phyloP scores from a whole-genome alignment of 2,329 filamentous ascomycete genomes.

The Hymenoscyphus scutula region DNA sequence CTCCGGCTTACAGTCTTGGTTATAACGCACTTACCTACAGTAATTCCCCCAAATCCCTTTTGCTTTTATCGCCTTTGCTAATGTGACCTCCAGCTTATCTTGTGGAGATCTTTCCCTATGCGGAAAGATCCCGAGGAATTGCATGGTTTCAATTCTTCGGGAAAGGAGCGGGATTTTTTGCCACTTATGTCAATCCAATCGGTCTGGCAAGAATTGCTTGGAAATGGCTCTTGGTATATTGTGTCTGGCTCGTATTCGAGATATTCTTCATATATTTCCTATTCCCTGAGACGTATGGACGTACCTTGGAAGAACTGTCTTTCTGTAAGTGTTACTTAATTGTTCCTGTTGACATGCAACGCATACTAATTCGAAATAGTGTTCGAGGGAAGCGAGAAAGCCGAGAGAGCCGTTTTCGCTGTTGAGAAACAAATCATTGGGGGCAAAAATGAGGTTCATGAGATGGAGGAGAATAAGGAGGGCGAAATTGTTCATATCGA shows the following conservation, averaged over 20 bases:
- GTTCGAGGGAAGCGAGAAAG: conserved; percentile 39
- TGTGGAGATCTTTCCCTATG: conserved; percentile 58
- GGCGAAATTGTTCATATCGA: conserved; percentile 10
- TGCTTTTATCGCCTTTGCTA: background rate
- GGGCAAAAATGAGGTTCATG: conserved; percentile 18
- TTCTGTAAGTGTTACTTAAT: conserved; percentile 40
- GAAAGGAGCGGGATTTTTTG: conserved; percentile 45
- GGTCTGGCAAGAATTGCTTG: conserved; percentile 42
- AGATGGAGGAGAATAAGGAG: background rate
- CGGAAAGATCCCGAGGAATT: conserved; percentile 32
- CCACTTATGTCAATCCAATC: conserved; percentile 46
- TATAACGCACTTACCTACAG: conserved; percentile 65
- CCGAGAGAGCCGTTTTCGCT: conserved; percentile 38
- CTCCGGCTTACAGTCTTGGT: conserved; percentile 61
- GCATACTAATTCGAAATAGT: conserved; percentile 24
- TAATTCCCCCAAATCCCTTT: conserved; percentile 36
- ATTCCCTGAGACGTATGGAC: conserved; percentile 45
- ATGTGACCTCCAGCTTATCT: conserved; percentile 45
- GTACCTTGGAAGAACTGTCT: conserved; percentile 46
- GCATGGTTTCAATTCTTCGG: conserved; percentile 33
- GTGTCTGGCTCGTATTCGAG: conserved; percentile 42
- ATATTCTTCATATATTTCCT: conserved; percentile 44
- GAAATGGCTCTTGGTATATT: conserved; percentile 46
- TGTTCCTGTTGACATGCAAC: conserved; percentile 9
- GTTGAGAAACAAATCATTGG: conserved; percentile 39